Base-by-base conservation (phyloP, 441 rosid genomes). In the Hypseocharis bilobata region DNA sequence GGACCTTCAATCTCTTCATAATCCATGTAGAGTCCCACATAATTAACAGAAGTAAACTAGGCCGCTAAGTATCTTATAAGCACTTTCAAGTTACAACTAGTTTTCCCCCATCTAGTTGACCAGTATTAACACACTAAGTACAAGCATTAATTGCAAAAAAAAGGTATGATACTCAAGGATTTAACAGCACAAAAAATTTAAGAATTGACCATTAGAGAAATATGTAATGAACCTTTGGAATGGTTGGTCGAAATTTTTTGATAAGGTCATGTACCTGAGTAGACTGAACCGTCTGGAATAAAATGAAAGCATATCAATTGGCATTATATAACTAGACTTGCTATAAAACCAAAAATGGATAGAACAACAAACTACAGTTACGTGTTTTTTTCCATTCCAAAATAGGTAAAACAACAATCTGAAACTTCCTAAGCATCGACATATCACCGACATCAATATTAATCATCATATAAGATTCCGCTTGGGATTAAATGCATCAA, bases 191-290 rank as follows among this genome's bases (percentile, higher is more conserved):
- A 60, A 7, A 10, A 42, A 44, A 17, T 23, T 25, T 2, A 63
- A 66, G 62, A 36, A 69, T 66, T 51, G 47, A 68, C 36, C 14
- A 65, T 23, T 3, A 71, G 60, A 74, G 62, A 68, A 72, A 49
- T 28, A 32, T 27, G 45, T 30, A 45, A 32, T 76, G 64, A 78
- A 88, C 94, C 89, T 85, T 82, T 64, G 84, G 74, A 74, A 86
- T 74, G 8, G 74, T 71, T 65, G 88, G 91, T 54, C 68, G 76
- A 51, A 84, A 66, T 68, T 80, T 80, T 13, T 74, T 55, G 23
- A 85, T 73, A 56, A 83, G 76, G 22, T 83, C 79, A 64, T 80
- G 65, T 20, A 81, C 74, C 6, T 76, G 86, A 63, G 62, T 70
- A 0, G 83, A 65, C 36, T 65, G 76, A 67, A 77, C 80, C 61